These are phyloP conservation scores for Lasiodiplodia gonubiensis DNA, from an alignment of 2,329 filamentous ascomycete genomes.

Conservation along the genomic window DNA sequence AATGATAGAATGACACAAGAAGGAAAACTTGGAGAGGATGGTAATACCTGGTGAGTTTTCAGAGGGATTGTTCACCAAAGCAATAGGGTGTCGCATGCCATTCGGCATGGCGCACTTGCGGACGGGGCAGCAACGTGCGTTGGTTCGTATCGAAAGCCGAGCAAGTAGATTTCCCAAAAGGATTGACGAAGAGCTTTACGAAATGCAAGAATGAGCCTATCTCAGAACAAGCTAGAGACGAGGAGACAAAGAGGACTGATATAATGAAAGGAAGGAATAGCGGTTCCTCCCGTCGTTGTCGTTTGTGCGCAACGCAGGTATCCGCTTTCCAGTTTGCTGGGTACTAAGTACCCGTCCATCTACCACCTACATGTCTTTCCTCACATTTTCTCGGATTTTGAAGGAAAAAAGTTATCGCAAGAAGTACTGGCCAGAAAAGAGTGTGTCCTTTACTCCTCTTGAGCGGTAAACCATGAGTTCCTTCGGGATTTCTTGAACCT, in stretches of 20 bases:
- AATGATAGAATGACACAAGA: too few relatives aligned
- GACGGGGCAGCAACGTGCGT: too few relatives aligned
- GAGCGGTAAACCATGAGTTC: background rate
- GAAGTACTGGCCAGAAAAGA: background rate
- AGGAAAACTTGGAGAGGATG: too few relatives aligned
- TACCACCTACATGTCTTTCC: background rate
- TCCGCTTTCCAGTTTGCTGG: background rate
- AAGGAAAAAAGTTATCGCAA: background rate
- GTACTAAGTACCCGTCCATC: background rate
- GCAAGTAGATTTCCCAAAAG: too few relatives aligned
- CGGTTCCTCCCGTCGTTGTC: background rate
- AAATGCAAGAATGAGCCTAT: background rate
- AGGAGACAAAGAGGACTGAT: background rate
- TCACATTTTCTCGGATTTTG: background rate
- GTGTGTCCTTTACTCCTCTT: background rate
- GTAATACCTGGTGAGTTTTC: background rate
- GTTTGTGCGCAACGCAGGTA: background rate
- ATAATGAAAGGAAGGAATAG: background rate
- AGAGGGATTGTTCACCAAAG: background rate
- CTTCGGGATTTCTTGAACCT: background rate
- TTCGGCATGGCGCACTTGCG: too few relatives aligned
- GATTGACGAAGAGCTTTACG: background rate
- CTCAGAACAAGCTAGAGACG: background rate
- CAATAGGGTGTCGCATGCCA: too few relatives aligned
- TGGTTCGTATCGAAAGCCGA: too few relatives aligned